Conservation (phyloP, 2,329 filamentous ascomycete genomes). For the Aspergillus quadricinctus region DNA sequence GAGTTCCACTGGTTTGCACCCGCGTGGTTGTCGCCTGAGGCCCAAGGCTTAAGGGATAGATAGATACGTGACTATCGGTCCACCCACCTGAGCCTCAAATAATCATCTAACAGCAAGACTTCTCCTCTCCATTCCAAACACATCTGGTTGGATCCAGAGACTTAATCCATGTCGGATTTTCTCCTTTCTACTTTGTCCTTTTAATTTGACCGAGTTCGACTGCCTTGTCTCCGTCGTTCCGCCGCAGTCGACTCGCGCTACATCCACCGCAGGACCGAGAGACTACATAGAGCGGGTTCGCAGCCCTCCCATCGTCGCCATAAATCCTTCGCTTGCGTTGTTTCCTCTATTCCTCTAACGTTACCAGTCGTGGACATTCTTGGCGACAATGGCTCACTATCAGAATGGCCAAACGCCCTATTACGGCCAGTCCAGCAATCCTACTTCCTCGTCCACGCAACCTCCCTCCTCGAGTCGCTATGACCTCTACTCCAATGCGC, state of each 20-base stretch:
- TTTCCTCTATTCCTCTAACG: neutral
- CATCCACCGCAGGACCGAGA: neutral
- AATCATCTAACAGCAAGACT: neutral
- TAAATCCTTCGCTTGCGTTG: neutral
- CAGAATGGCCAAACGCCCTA: slow-evolving; percentile 49
- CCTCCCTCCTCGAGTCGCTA: slow-evolving; percentile 30
- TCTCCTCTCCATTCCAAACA: neutral
- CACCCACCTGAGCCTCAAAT: neutral
- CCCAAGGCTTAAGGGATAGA: neutral
- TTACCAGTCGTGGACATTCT: neutral
- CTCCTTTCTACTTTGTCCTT: neutral
- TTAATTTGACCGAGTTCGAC: neutral
- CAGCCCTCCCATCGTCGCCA: neutral
- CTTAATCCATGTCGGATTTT: neutral
- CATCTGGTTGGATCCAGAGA: neutral
- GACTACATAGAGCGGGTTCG: neutral
- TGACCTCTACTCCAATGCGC: slow-evolving; percentile 32
- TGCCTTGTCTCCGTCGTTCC: neutral
- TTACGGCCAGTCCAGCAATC: slow-evolving; percentile 34
- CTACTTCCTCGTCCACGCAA: slow-evolving; percentile 25
- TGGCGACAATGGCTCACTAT: slow-evolving; percentile 51
- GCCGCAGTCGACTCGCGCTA: neutral
- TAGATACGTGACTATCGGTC: neutral
- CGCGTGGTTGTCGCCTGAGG: neutral
- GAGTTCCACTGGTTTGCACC: neutral